Evolutionary conservation across 2,329 filamentous ascomycete genomes (phyloP), one percentile per base, ranked within the genome.

Genomic region (Pseudocercospora vitis): DNA sequence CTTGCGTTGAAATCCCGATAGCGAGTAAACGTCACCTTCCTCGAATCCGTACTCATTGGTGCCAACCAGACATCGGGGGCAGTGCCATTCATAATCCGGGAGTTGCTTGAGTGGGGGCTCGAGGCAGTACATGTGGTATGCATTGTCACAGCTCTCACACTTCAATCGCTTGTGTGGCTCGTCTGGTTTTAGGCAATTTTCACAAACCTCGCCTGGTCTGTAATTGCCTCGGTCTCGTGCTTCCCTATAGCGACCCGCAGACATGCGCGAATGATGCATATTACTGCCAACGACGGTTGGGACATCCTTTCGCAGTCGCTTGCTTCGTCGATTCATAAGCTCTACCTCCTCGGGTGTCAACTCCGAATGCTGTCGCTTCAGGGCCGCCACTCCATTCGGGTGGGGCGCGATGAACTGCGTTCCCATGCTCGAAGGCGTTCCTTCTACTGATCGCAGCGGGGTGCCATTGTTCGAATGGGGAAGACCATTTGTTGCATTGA

Each of bases 1-100:
- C 70, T 92, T 96, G 68, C 96, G 89, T 70, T 99, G 94, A 69
- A 99, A 99, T 65, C 95, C 89, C 65, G 88, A 91, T 21, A 99
- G 78, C 0, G 94, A 99, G 72, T 99, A 99, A 18, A 96, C 81
- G 3, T 91, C 91, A 19, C 94, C 94, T 71, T 99, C 94, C 68
- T 97, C 92, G 58, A 99, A 99, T 0, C 94, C 94, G 65, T 96
- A 99, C 61, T 97, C 91, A 32, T 92, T 91, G 52, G 95, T 95
- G 42, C 94, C 94, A 19, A 99, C 94, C 21, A 99, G 81, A 69
- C 94, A 99, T 66, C 91, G 84, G 0, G 94, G 88, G 63, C 94
- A 99, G 69, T 97, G 92, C 94, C 94, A 99, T 67, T 97, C 94
- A 49, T 85, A 81, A 19, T 94, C 88, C 0, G 91, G 90, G 58